Base-by-base conservation (phyloP, 805 yeast species). In the Zygoascus tannicola region DNA sequence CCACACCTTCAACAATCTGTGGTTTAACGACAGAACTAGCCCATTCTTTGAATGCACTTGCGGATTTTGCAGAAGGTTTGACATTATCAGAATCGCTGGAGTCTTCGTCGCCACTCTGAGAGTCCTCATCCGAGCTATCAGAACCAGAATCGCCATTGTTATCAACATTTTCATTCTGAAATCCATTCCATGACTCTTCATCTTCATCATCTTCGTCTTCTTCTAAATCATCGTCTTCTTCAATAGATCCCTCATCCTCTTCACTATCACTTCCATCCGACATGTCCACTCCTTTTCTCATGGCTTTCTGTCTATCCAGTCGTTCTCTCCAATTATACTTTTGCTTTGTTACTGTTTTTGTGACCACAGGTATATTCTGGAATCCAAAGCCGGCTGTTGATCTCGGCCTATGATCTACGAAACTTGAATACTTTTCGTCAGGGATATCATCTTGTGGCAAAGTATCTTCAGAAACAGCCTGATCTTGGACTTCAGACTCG, bases 41-140 rank as follows among this genome's bases (percentile, higher is more conserved):
- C 97, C 98, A 92, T 16, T 75, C 74, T 62, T 84, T 85, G 69
- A 92, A 92, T 15, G 78, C 74, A 32, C 70, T 68, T 1, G 85
- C 90, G 37, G 64, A 66, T 23, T 69, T 58, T 34, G 64, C 59
- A 4, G 44, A 49, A 70, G 79, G 32, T 67, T 64, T 34, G 72
- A 72, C 54, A 3, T 36, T 48, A 14, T 67, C 73, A 26, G 58
- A 62, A 19, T 32, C 52, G 5, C 32, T 47, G 3, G 30, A 44
- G 3, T 35, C 39, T 1, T 45, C 50, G 1, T 48, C 49, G 4
- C 45, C 56, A 0, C 44, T 47, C 19, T 33, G 14, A 19, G n/a
- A 10, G 1, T 40, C 66, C 10, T 62, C 68, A 3, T 65, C 70
- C 23, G 41, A 50, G 18, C 50, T 54, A 2, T 45, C 44, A 20